phyloP scores from a whole-genome alignment of 164 flowering plant species.

The Nymphaea colorata region DNA sequence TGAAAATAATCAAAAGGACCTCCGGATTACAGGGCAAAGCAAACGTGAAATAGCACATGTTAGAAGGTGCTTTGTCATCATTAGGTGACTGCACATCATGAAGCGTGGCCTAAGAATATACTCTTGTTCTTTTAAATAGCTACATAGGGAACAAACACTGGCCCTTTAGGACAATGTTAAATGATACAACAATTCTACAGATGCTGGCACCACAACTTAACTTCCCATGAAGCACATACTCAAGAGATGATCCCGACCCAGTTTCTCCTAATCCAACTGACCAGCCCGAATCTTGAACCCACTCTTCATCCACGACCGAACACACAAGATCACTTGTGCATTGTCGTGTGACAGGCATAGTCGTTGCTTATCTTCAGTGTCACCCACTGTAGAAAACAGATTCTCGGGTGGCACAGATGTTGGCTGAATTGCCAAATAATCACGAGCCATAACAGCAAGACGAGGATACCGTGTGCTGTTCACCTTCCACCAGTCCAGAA shows the following conservation, averaged over 20 bases:
- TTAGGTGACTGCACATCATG: too few species aligned
- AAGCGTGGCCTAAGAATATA: too few species aligned
- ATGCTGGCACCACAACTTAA: neutral
- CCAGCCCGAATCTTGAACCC: constrained; percentile 40
- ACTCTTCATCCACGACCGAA: constrained; percentile 48
- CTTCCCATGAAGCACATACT: neutral
- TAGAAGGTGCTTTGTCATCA: too few species aligned
- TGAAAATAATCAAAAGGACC: too few species aligned
- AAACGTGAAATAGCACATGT: too few species aligned
- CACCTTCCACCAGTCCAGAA: constrained; percentile 91
- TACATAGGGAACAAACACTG: neutral
- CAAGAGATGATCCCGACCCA: neutral
- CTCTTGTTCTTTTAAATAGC: too few species aligned
- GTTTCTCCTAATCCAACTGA: neutral
- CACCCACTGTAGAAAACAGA: constrained; percentile 62
- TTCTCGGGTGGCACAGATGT: constrained; percentile 68
- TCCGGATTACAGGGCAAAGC: too few species aligned
- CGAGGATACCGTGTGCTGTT: constrained; percentile 75
- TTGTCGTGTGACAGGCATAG: constrained; percentile 36
- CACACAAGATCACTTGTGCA: constrained; percentile 47
- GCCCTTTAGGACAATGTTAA: neutral
- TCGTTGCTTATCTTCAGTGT: constrained; percentile 52
- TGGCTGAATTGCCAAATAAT: constrained; percentile 75
- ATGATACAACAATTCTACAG: neutral
- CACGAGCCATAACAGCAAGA: constrained; percentile 84